Evolutionary conservation across 345 rosid genomes (phyloP), one percentile per base, ranked within the genome.

Genomic region (Citrus maxima): DNA sequence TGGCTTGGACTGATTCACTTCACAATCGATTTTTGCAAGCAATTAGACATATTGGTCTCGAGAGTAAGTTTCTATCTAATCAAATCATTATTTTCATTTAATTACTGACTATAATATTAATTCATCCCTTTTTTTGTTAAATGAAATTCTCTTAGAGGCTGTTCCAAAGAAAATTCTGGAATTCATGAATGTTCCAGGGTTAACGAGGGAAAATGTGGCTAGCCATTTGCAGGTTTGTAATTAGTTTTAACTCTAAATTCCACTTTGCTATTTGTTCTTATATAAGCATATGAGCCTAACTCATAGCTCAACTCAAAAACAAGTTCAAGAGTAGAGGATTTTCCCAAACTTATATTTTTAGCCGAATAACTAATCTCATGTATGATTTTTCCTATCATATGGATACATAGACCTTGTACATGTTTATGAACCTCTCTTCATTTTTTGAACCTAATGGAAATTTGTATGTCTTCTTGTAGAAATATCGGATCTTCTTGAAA

Each of bases 181-280:
- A 80, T 85, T 80, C 75, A 92, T 94, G 98, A 82, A 79, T 46
- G 87, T 91, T 27, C 85, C 93, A 0, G 89, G 91, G 61, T 80
- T 94, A 18, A 88, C 94, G 18, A 89, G 97, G 84, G 97, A 94
- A 78, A 88, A 93, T 79, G 82, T 93, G 3, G 97, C 97, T 10
- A 93, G 97, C 72, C 93, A 90, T 72, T 79, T 93, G 63, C 97
- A 93, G 94, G 97, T 93, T 84, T 56, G 80, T 32, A 46, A 46
- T 18, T 54, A 54, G 58, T 54, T 54, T 40, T 1, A 46, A 46
- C 51, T 46, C 51, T 3, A 46, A 46, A 13, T 46, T 46, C 18
- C 5, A 3, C 5, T 16, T 46, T 46, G 18, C 18, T 13, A 46
- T 13, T 46, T 46, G 1, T 46, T 46, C 18, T 46, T 46, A 3